These are phyloP conservation scores for Singerocomus inundabilis DNA, from an alignment of 1,284 basidiomycete genomes.

Conservation along the genomic window DNA sequence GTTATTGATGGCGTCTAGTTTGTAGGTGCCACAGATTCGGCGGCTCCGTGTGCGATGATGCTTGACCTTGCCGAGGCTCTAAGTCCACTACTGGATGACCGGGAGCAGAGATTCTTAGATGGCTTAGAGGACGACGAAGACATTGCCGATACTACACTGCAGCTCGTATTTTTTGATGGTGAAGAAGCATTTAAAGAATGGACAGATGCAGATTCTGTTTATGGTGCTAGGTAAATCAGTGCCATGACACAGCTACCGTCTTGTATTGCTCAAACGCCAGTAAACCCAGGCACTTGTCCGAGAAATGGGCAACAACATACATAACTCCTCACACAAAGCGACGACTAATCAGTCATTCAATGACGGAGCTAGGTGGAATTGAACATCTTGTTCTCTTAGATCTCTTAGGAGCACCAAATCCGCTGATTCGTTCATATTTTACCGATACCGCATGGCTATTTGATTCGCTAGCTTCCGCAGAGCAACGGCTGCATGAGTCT, in stretches of 20 bases:
- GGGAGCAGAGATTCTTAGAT: conserved; percentile 55
- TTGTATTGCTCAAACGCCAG: conserved; percentile 3
- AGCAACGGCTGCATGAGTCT: conserved; percentile 60
- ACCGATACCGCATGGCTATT: conserved; percentile 92
- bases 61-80: conserved; percentile 85
- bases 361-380: conserved; percentile 73
- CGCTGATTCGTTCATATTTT: conserved; percentile 77
- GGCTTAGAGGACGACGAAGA: conserved; percentile 73
- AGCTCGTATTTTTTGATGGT: conserved; percentile 97
- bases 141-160: conserved; percentile 79
- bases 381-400: conserved; percentile 91
- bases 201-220: conserved; percentile 90
- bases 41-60: conserved; percentile 92
- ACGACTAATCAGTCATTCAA: conserved; percentile 50
- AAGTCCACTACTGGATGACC: conserved; percentile 63
- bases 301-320: conserved; percentile 76
- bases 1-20: conserved; percentile 55
- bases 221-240: conserved; percentile 75
- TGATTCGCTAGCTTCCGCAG: conserved; percentile 67
- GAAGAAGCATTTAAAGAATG: conserved; percentile 95
- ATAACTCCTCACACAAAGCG: conserved; percentile 59
- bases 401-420: conserved; percentile 74
- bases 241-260: neutral
- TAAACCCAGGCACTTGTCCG: conserved; percentile 71
- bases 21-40: conserved; percentile 96